These are phyloP conservation scores for Anastatica hierochuntica DNA, from an alignment of 345 rosid species.

Conservation along the genomic window DNA sequence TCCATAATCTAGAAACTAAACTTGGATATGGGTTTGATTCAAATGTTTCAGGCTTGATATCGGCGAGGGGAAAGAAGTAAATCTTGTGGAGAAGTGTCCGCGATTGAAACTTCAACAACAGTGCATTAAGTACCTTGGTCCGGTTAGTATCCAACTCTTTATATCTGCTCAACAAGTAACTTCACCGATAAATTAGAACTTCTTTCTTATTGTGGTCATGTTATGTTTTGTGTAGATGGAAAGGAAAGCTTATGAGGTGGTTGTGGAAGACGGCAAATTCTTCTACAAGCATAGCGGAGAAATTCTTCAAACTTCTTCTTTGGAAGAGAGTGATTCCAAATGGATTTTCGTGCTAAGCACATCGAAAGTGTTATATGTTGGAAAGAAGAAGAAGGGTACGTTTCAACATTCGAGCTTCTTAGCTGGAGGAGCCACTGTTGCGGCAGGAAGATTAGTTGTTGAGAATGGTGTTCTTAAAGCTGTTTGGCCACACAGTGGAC, in stretches of 20 bases:
- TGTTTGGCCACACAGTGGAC: slow-evolving; percentile 99
- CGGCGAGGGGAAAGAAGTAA: slow-evolving; percentile 88
- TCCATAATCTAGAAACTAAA: slow-evolving; percentile 4
- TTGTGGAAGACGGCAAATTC: slow-evolving; percentile 59
- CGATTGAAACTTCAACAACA: slow-evolving; percentile 69
- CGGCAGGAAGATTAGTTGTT: slow-evolving; percentile 70
- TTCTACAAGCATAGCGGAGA: slow-evolving; percentile 53
- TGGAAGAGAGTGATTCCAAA: slow-evolving; percentile 42
- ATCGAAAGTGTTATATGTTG: slow-evolving; percentile 61
- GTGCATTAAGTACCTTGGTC: slow-evolving; percentile 93
- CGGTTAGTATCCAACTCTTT: slow-evolving; percentile 37
- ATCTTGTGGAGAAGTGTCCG: slow-evolving; percentile 61
- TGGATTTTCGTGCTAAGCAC: slow-evolving; percentile 94
- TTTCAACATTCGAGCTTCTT: slow-evolving; percentile 94
- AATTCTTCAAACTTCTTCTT: slow-evolving; percentile 40
- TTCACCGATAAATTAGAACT: slow-evolving; percentile 7
- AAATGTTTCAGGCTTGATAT: slow-evolving; percentile 70
- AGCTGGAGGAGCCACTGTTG: slow-evolving; percentile 81
- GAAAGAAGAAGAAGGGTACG: slow-evolving; percentile 67
- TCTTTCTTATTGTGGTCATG: slow-evolving; percentile 3
- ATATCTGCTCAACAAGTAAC: background rate
- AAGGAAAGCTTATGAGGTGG: slow-evolving; percentile 71
- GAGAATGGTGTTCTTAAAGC: slow-evolving; percentile 70
- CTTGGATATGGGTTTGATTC: slow-evolving; percentile 3
- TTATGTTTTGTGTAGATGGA: slow-evolving; percentile 45